Conservation (phyloP, 2,329 filamentous ascomycete genomes). For the Neophaeococcomyces mojaviensis region DNA sequence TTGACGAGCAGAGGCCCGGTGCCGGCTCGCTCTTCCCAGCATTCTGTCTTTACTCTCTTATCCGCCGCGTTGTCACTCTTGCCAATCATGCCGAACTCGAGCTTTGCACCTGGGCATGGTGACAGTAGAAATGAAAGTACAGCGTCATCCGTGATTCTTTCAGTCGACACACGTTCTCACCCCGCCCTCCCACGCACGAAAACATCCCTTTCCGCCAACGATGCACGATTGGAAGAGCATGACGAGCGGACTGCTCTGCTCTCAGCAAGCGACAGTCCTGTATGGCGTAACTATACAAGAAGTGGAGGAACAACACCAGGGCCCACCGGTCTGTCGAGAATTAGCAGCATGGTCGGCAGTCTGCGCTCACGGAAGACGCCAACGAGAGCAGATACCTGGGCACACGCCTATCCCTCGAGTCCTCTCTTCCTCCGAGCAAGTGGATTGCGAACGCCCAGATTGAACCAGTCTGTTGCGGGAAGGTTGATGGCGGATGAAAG, state of each 20-base stretch:
- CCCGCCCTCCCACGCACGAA: background rate
- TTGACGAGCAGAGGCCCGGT: conserved; percentile 3
- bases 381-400: conserved; percentile 12
- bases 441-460: conserved; percentile 19
- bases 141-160: background rate
- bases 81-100: conserved; percentile 1
- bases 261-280: conserved; percentile 5
- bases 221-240: background rate
- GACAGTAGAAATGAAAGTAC: background rate
- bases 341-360: conserved; percentile 17
- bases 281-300: background rate
- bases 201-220: conserved; percentile 2
- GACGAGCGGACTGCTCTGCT: conserved; percentile 16
- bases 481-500: conserved; percentile 71
- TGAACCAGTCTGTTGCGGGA: conserved; percentile 39
- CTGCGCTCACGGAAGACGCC: conserved; percentile 14
- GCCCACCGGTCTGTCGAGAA: conserved; percentile 18
- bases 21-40: background rate
- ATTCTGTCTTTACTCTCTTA: background rate
- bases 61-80: too few relatives aligned
- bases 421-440: background rate
- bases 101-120: background rate
- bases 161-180: background rate
- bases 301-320: conserved; percentile 7
- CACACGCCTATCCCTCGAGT: conserved; percentile 6